Evolutionary conservation across 2,329 filamentous ascomycete genomes (phyloP).

Genomic region (Xylariales sp.): DNA sequence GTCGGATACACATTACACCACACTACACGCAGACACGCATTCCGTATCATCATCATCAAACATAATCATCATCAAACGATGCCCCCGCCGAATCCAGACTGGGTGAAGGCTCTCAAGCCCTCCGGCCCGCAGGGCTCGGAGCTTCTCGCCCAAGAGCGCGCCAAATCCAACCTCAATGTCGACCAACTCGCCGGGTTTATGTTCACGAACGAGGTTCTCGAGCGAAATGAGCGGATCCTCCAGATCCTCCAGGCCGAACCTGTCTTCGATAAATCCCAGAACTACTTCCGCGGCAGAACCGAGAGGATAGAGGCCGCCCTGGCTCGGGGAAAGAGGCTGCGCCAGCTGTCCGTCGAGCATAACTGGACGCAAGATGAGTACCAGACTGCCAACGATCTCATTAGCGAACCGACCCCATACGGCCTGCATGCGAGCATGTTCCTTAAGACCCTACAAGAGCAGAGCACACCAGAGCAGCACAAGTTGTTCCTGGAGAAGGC

Average conservation of each 20-base stretch:
- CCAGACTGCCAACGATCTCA: conserved; percentile 59
- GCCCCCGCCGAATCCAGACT: conserved; percentile 24
- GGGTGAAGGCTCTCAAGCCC: conserved; percentile 64
- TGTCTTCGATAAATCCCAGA: conserved; percentile 74
- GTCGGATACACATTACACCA: too few species aligned
- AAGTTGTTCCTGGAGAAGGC: conserved; percentile 68
- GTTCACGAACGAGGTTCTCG: conserved; percentile 61
- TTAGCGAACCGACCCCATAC: conserved; percentile 71
- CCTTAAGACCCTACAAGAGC: conserved; percentile 58
- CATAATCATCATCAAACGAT: too few species aligned
- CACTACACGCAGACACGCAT: too few species aligned
- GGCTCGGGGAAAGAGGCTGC: conserved; percentile 65
- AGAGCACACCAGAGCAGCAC: conserved; percentile 69
- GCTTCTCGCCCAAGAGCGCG: conserved; percentile 64
- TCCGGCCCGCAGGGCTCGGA: conserved; percentile 65
- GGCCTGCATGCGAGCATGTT: conserved; percentile 61
- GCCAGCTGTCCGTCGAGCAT: conserved; percentile 61
- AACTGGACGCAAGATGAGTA: conserved; percentile 65
- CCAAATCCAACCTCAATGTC: conserved; percentile 62
- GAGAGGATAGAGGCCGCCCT: conserved; percentile 67
- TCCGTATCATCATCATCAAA: too few species aligned
- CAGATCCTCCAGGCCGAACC: conserved; percentile 62
- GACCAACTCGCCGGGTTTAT: conserved; percentile 65
- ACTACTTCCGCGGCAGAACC: conserved; percentile 68
- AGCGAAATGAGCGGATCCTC: conserved; percentile 56